Base-by-base conservation (phyloP, 2,329 filamentous ascomycete species). In the Dactylellina sp. region DNA sequence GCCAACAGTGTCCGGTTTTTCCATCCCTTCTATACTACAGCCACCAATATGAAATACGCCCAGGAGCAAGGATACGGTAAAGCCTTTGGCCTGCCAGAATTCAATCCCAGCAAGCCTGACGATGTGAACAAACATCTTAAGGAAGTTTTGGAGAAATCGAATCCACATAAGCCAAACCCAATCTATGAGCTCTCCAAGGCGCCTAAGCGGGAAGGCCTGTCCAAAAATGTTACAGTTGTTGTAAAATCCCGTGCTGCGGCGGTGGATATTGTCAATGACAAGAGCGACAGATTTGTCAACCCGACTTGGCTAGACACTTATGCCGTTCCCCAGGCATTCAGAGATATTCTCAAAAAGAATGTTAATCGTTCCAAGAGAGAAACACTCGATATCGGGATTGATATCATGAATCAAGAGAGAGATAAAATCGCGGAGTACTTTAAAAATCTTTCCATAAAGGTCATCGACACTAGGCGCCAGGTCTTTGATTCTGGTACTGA, bases 1-100 rank as follows among this genome's bases (percentile, higher is more conserved):
- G 55, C 61, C 28, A 28, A 68, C 2, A 62, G 55, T 28, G 37
- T 75, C n/a, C 71, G 63, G 11, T 66, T 75, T 44, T 66, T 75
- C 50, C 61, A 66, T 22, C 71, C 71, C 7, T 75, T 75, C 62
- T 75, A 66, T 28, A 75, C 71, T 7, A 75, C 61, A 2, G 42
- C 22, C 1, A 55, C 62, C 6, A 75, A 75, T 25, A 68, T 62
- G 71, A 62, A 62, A 37, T 66, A 66, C 42, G 71, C 71, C 1
- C 44, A 68, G 40, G 50, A 49, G 24, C 61, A 75, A 40, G 71
- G 71, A 32, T 72, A 72, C 16, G 68, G 68, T 7, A 47, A 61
- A 22, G 68, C 68, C 14, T 72, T 72, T 25, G 42, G 32, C 24
- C 28, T 72, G 20, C 68, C 68, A 14, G 42, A 62, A 11, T 75